These are phyloP conservation scores for Trebouxiophyceae sp. DNA, from an alignment of 163 green algal genomes.

Conservation along the genomic window DNA sequence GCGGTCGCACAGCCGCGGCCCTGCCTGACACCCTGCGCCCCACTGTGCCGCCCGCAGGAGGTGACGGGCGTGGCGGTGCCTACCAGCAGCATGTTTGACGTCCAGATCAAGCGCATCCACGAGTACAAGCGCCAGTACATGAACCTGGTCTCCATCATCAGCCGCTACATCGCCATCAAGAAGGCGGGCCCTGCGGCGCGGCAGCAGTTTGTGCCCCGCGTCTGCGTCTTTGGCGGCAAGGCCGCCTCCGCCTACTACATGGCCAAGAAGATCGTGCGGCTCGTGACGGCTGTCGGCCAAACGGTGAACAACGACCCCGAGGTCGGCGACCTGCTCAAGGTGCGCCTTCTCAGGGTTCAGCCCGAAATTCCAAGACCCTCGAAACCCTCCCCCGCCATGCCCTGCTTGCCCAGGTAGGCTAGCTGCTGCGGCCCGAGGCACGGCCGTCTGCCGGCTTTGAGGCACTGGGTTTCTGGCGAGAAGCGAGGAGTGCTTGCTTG, in stretches of 20 bases:
- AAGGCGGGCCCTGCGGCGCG: conserved; percentile 50
- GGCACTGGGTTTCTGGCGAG: too few species aligned
- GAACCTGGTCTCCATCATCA: conserved; percentile 45
- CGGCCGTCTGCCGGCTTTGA: too few species aligned
- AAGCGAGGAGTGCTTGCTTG: too few species aligned
- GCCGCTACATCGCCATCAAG: conserved; percentile 64
- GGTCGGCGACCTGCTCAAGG: conserved; percentile 89
- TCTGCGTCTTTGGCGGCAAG: conserved; percentile 96
- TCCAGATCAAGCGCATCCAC: conserved; percentile 99
- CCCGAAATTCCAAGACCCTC: too few species aligned
- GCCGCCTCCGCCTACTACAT: conserved; percentile 95
- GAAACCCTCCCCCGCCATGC: neutral
- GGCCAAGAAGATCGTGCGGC: conserved; percentile 98
- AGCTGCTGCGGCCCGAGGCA: too few species aligned
- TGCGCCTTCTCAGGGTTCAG: conserved; percentile 23
- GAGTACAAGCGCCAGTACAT: conserved; percentile 99
- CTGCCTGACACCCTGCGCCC: too few species aligned
- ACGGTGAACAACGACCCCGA: conserved; percentile 91
- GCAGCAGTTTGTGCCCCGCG: conserved; percentile 74
- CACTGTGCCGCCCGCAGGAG: conserved; percentile 37
- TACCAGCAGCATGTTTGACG: conserved; percentile 81
- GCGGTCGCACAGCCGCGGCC: too few species aligned
- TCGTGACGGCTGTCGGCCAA: conserved; percentile 78
- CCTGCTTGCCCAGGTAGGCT: too few species aligned
- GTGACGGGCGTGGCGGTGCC: conserved; percentile 71